phyloP scores from a whole-genome alignment of 495 filamentous ascomycete genomes.

The Annulohypoxylon bovei region DNA sequence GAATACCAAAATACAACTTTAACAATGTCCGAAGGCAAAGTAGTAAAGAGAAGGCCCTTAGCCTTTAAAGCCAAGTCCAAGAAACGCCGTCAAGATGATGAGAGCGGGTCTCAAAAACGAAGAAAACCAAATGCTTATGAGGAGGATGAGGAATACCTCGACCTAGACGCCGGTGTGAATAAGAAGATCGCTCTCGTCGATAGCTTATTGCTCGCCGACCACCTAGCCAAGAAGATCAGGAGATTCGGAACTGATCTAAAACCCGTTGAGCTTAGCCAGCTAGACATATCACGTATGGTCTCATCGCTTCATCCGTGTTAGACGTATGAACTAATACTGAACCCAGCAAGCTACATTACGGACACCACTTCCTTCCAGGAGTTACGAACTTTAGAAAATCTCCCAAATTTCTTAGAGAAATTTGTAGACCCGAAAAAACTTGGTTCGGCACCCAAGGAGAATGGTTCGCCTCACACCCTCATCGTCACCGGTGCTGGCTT shows the following conservation, averaged over 20 bases:
- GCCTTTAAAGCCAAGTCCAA: conserved; percentile 45
- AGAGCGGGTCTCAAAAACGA: conserved; percentile 56
- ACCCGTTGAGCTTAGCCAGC: conserved; percentile 82
- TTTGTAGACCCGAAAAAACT: conserved; percentile 64
- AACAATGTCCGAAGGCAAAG: conserved; percentile 23
- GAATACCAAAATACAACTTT: neutral
- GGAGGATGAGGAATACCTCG: conserved; percentile 67
- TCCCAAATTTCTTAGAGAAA: conserved; percentile 82
- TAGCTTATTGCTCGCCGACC: conserved; percentile 81
- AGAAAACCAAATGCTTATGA: conserved; percentile 65
- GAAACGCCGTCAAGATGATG: conserved; percentile 52
- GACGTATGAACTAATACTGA: neutral
- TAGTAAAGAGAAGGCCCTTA: conserved; percentile 2
- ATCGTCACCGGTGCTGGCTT: conserved; percentile 82
- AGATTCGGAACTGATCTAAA: conserved; percentile 83
- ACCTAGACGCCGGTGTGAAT: conserved; percentile 76
- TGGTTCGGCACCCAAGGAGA: conserved; percentile 69
- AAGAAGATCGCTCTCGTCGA: conserved; percentile 84
- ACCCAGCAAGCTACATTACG: conserved; percentile 52
- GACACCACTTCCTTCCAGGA: conserved; percentile 80
- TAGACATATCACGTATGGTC: conserved; percentile 76
- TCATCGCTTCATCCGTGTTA: neutral
- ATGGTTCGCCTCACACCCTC: conserved; percentile 86
- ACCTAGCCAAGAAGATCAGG: conserved; percentile 79
- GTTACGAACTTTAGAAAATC: conserved; percentile 69